Conservation (phyloP, 2,329 filamentous ascomycete species). For the Fusarium sp. region DNA sequence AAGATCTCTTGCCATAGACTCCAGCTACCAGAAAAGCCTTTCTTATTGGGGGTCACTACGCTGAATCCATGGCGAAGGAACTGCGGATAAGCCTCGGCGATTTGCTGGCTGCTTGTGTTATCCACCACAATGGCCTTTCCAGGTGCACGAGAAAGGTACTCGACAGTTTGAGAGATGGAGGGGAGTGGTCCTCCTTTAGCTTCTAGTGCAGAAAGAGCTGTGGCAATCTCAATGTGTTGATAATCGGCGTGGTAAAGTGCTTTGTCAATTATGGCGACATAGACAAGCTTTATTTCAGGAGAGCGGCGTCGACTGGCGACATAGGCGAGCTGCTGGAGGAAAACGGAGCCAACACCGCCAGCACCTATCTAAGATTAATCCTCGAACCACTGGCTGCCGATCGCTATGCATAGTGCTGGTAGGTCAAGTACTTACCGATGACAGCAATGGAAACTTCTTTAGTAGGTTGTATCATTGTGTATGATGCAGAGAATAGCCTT, state of each 20-base stretch:
- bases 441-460: not conserved
- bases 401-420: no score
- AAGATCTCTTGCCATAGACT: slow-evolving; percentile 90
- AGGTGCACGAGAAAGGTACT: slow-evolving; percentile 80
- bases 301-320: slow-evolving; percentile 69
- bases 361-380: slow-evolving; percentile 67
- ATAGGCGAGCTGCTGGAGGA: slow-evolving; percentile 82
- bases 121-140: slow-evolving; percentile 86
- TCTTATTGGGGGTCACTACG: slow-evolving; percentile 97
- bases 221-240: slow-evolving; percentile 71
- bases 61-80: slow-evolving; percentile 85
- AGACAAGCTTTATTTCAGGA: slow-evolving; percentile 78
- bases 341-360: slow-evolving; percentile 91
- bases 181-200: slow-evolving; percentile 72
- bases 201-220: slow-evolving; percentile 69
- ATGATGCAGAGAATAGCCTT: no score
- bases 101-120: slow-evolving; percentile 90
- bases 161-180: slow-evolving; percentile 74
- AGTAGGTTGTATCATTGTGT: no score
- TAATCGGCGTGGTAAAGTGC: slow-evolving; percentile 80
- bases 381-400: no score
- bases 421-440: not conserved
- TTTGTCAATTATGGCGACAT: slow-evolving; percentile 86
- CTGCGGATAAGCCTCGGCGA: slow-evolving; percentile 83
- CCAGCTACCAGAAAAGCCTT: slow-evolving; percentile 87